Conservation (phyloP, 306 rosid genomes). For the Quercus ilex region DNA sequence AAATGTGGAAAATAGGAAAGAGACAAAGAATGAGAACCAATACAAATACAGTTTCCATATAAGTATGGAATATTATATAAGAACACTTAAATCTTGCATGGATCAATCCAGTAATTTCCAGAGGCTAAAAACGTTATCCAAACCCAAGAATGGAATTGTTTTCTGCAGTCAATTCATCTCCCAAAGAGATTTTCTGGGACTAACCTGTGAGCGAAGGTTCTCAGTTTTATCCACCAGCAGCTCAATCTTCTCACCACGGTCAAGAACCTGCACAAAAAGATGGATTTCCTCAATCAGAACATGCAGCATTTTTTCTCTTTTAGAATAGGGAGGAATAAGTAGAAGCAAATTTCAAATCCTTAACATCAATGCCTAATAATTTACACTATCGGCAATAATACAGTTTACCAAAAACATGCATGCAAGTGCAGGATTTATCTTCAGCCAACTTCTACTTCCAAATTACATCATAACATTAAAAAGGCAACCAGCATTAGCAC, state of each 20-base stretch:
- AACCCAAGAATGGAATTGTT: background rate
- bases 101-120: no score
- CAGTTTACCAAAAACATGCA: background rate
- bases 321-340: background rate
- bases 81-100: background rate
- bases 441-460: background rate
- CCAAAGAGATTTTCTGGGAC: slow-evolving; percentile 1
- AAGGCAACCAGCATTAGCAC: background rate
- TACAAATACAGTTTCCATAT: background rate
- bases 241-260: slow-evolving; percentile 96
- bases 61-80: background rate
- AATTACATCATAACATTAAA: background rate
- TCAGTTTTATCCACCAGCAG: slow-evolving; percentile 91
- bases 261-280: slow-evolving; percentile 67
- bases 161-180: background rate
- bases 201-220: slow-evolving; percentile 93
- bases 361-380: background rate
- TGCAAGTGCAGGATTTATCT: background rate
- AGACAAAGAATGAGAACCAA: background rate
- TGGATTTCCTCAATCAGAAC: background rate
- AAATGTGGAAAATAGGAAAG: background rate
- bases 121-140: no score
- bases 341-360: background rate
- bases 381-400: background rate
- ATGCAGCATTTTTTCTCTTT: background rate